phyloP scores from a whole-genome alignment of 495 filamentous ascomycete species.

The Neohortaea acidophila region DNA sequence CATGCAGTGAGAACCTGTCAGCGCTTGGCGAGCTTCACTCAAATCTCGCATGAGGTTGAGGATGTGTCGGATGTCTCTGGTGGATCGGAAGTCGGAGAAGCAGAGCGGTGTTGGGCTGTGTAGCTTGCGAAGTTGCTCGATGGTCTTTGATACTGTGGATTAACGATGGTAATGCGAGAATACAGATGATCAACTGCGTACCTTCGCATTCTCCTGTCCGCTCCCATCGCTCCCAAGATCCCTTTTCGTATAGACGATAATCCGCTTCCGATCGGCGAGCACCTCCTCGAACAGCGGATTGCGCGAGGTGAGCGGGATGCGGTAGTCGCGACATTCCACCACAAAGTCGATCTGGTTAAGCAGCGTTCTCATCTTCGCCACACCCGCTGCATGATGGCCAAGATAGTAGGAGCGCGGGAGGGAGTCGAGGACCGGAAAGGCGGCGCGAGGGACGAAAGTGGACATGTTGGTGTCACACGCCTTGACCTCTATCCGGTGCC shows the following conservation, averaged over 20 bases:
- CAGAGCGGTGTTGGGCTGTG: constrained; percentile 43
- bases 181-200: background rate
- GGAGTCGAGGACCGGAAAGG: constrained; percentile 51
- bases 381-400: constrained; percentile 80
- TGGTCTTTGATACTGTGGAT: too few relatives aligned
- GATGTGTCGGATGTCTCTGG: constrained; percentile 36
- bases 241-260: constrained; percentile 84
- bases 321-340: constrained; percentile 88
- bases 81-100: constrained; percentile 44
- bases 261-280: constrained; percentile 42
- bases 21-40: constrained; percentile 31
- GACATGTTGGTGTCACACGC: constrained; percentile 1
- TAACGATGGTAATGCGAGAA: too few relatives aligned
- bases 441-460: constrained; percentile 55
- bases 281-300: constrained; percentile 82
- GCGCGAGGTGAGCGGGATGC: constrained; percentile 70
- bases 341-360: constrained; percentile 73
- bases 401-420: constrained; percentile 88
- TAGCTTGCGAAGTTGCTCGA: constrained; percentile 37
- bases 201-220: constrained; percentile 12
- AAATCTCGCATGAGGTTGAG: constrained; percentile 41
- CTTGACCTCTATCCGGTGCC: background rate
- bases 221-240: constrained; percentile 46
- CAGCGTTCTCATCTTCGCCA: constrained; percentile 69
- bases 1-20: constrained; percentile 61